Evolutionary conservation across 2,329 filamentous ascomycete genomes (phyloP), one percentile per base, ranked within the genome.

Genomic region (Sphaerulina vaccinii): DNA sequence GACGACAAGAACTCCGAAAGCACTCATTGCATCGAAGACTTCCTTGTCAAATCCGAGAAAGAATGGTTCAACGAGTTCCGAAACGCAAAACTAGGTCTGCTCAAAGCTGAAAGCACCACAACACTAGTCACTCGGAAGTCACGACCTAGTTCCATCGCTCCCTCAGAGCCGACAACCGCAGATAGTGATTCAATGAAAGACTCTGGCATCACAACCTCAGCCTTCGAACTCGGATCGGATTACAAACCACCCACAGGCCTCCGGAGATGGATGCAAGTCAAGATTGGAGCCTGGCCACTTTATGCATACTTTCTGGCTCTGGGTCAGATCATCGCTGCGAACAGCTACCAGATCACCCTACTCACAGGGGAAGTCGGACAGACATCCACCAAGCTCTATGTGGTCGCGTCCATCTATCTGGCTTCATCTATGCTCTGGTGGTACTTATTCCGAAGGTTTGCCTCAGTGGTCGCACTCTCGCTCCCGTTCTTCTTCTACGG

Each of bases 321-420:
- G 18, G 79, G 79, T 15, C 81, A 84, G 59, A 79, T 85, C 56
- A 80, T 85, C 45, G 79, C 82, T 1, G 79, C 80, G 51, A 84
- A 83, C 66, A 83, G 79, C 0, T 84, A 85, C 66, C 83, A 86
- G 62, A 80, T 86, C 60, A 83, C 81, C 0, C 73, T 86, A 13
- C 73, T 86, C 11, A 82, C 81, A 0, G 83, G 83, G 19, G 77
- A 82, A 57, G 73, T 81, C 18, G 81, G 80, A 41, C 75, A 84
- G 62, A 74, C 75, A 1, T 77, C 81, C 3, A 66, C 70, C 27
- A 81, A 82, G 60, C 71, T 85, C 0, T 85, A 85, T 65, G 73
- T 75, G 39, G 77, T 83, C 13, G 81, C 80, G 0, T 75, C 73
- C 5, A 78, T 82, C 11, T 85, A 85, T 61, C 71, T 82, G 6